Conservation (phyloP, 2,329 filamentous ascomycete genomes). For the Sporothrix luriei region DNA sequence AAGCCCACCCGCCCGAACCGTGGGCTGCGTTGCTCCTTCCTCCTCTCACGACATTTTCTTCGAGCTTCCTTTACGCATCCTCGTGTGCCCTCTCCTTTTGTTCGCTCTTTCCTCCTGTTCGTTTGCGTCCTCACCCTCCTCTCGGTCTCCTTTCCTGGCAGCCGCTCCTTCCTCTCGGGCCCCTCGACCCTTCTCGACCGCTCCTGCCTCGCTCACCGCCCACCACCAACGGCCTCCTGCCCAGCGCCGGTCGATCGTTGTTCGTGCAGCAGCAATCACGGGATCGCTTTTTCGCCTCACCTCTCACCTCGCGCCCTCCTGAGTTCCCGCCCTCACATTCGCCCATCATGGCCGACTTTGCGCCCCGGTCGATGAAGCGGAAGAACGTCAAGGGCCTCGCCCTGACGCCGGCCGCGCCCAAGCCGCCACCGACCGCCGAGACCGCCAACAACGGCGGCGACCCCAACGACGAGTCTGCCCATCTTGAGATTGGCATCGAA, state of each 20-base stretch:
- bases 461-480: conserved; percentile 59
- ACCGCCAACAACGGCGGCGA: conserved; percentile 64
- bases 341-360: conserved; percentile 63
- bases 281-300: neutral
- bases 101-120: neutral
- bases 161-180: conserved; percentile 17
- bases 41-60: conserved; percentile 13
- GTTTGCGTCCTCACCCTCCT: neutral
- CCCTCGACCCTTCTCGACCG: conserved; percentile 1
- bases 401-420: conserved; percentile 75
- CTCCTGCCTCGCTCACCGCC: conserved; percentile 24
- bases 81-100: neutral
- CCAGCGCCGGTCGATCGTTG: neutral
- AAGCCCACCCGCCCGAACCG: conserved; percentile 31
- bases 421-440: conserved; percentile 70
- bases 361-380: conserved; percentile 87
- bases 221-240: neutral
- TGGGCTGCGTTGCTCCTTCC: conserved; percentile 25
- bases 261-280: neutral
- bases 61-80: conserved; percentile 1
- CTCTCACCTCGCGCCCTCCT: neutral
- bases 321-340: neutral
- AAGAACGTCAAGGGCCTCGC: conserved; percentile 97
- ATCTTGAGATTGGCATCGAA: conserved; percentile 93
- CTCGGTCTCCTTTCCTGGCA: conserved; percentile 1